phyloP scores from a whole-genome alignment of 2,329 filamentous ascomycete genomes.

The Scedosporium minutisporum region DNA sequence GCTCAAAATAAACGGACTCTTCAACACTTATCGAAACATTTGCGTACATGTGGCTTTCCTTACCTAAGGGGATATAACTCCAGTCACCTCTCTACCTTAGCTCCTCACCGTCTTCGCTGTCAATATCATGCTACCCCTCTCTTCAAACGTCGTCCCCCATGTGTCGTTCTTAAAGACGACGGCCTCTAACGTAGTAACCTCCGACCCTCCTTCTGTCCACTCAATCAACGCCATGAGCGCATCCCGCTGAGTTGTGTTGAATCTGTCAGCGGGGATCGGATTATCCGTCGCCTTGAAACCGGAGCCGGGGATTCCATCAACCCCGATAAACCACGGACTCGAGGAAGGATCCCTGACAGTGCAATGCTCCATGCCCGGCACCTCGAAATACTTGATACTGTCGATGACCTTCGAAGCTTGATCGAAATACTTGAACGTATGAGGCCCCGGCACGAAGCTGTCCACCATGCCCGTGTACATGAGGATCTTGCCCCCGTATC shows the following conservation, averaged over 20 bases:
- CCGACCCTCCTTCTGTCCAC: conserved; percentile 25
- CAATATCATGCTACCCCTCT: too few species aligned
- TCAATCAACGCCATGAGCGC: conserved; percentile 26
- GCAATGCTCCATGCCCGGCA: conserved; percentile 44
- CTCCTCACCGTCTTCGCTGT: too few species aligned
- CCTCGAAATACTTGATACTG: conserved; percentile 30
- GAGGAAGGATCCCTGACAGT: conserved; percentile 23
- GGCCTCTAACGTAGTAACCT: conserved; percentile 8
- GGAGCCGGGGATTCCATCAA: conserved; percentile 11
- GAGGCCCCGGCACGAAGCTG: conserved; percentile 24
- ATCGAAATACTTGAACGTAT: conserved; percentile 28
- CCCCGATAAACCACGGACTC: conserved; percentile 29
- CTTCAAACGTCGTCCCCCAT: too few species aligned
- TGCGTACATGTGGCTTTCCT: too few species aligned
- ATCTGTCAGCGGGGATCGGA: conserved; percentile 22
- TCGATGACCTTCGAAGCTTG: conserved; percentile 21
- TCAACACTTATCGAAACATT: too few species aligned
- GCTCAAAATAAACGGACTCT: too few species aligned
- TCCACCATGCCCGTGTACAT: conserved; percentile 34
- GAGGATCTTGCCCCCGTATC: conserved; percentile 30
- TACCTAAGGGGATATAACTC: too few species aligned
- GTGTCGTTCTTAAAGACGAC: too few species aligned
- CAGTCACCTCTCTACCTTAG: too few species aligned
- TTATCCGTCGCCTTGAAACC: too few species aligned
- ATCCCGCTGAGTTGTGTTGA: conserved; percentile 25